Conservation (phyloP, 2,329 filamentous ascomycete genomes). For the Clonostachys solani region DNA sequence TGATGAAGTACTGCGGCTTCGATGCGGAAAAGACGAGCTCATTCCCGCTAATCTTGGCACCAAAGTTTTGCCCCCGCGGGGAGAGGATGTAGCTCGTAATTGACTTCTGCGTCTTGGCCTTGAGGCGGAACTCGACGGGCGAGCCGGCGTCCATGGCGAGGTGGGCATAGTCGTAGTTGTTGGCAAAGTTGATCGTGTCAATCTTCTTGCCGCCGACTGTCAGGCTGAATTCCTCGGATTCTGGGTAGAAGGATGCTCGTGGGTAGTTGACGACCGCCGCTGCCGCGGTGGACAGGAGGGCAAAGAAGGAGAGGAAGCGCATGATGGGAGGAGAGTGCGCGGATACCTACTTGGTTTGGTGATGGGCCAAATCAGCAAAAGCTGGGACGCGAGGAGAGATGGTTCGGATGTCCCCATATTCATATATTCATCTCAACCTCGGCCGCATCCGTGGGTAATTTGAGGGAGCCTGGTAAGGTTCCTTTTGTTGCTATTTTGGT, state of each 20-base stretch:
- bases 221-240: background rate
- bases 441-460: no score
- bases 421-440: no score
- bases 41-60: background rate
- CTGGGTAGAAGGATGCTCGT: background rate
- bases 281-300: no score
- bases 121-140: background rate
- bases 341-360: no score
- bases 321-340: no score
- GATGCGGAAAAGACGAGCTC: background rate
- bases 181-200: slow-evolving; percentile 1
- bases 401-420: no score
- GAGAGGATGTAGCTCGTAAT: background rate
- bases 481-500: no score
- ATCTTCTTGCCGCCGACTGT: background rate
- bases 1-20: slow-evolving; percentile 1
- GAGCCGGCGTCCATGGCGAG: slow-evolving; percentile 1
- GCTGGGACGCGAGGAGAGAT: no score
- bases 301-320: no score
- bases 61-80: background rate
- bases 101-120: background rate
- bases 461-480: no score
- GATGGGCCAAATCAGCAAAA: no score
- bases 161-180: slow-evolving; percentile 1
- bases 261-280: background rate